Conservation (phyloP, 1,139 yeast genomes). For the Diutina pseudorugosa region DNA sequence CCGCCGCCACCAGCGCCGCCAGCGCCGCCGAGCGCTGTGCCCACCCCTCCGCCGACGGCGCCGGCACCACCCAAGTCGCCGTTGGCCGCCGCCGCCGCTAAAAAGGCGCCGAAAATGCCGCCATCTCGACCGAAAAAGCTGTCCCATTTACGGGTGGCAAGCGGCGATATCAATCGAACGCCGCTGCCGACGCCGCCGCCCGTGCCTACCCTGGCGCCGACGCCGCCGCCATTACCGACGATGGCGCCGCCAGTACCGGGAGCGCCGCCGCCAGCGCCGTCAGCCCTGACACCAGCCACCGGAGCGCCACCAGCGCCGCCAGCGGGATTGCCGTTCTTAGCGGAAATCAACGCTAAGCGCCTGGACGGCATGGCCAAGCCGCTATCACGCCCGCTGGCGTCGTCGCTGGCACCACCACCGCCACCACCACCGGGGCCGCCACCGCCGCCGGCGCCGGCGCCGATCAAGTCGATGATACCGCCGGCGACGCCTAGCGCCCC, state of each 20-base stretch:
- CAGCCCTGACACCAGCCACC: slow-evolving; percentile 5
- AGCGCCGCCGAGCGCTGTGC: slow-evolving; percentile 8
- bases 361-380: slow-evolving; percentile 21
- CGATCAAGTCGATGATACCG: slow-evolving; percentile 6
- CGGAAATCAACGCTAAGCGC: slow-evolving; percentile 43
- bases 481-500: slow-evolving; percentile 12
- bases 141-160: slow-evolving; percentile 8
- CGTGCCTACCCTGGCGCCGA: not conserved
- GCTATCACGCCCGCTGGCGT: not conserved
- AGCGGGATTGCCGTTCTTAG: slow-evolving; percentile 34
- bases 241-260: slow-evolving; percentile 6
- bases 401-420: not conserved
- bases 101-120: slow-evolving; percentile 12
- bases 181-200: slow-evolving; percentile 5
- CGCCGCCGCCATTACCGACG: slow-evolving; percentile 1
- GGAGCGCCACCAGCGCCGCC: slow-evolving; percentile 8
- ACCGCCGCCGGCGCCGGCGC: not conserved
- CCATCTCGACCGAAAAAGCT: slow-evolving; percentile 19
- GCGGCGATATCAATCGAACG: slow-evolving; percentile 4
- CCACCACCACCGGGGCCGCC: not conserved
- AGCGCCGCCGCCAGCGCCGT: slow-evolving; percentile 6
- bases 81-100: slow-evolving; percentile 6
- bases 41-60: slow-evolving; percentile 4
- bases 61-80: slow-evolving; percentile 9
- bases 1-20: slow-evolving; percentile 7